phyloP scores from a whole-genome alignment of 306 rosid genomes.

The Medicago lupulina region DNA sequence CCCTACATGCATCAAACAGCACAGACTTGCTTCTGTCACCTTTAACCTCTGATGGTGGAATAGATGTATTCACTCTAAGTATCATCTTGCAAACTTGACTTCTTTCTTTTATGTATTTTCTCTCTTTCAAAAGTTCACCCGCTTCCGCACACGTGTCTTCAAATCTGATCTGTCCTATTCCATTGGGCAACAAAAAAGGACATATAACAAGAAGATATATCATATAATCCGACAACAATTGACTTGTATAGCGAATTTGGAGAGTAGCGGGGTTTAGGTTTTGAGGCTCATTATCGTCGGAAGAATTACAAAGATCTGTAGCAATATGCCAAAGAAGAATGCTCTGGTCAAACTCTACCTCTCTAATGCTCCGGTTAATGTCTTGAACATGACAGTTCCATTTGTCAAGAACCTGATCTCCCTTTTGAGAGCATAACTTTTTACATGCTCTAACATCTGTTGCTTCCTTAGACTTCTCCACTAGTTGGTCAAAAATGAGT shows the following conservation, averaged over 20 bases:
- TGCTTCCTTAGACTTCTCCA: not conserved
- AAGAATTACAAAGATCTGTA: slow-evolving; percentile 39
- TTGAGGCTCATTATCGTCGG: not conserved
- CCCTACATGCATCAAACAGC: slow-evolving; percentile 40
- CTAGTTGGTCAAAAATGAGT: slow-evolving; percentile 38
- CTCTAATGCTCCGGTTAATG: not conserved
- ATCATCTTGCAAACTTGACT: slow-evolving; percentile 26
- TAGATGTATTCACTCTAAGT: slow-evolving; percentile 21
- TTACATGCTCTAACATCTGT: not conserved
- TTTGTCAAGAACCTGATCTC: slow-evolving; percentile 29
- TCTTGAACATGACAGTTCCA: not conserved
- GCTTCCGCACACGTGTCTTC: slow-evolving; percentile 47
- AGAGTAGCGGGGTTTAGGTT: not conserved
- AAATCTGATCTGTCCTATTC: slow-evolving; percentile 45
- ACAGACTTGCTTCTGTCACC: slow-evolving; percentile 44
- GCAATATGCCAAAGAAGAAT: slow-evolving; percentile 50
- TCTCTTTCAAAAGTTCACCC: slow-evolving; percentile 34
- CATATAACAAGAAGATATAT: slow-evolving; percentile 38
- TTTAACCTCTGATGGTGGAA: slow-evolving; percentile 37
- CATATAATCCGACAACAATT: slow-evolving; percentile 41
- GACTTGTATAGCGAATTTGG: slow-evolving; percentile 1
- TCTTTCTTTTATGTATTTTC: not conserved
- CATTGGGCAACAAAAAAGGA: slow-evolving; percentile 47
- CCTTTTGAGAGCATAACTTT: slow-evolving; percentile 29
- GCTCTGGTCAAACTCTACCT: slow-evolving; percentile 18